phyloP scores from a whole-genome alignment of 495 filamentous ascomycete genomes.

The Talaromyces wortmannii region DNA sequence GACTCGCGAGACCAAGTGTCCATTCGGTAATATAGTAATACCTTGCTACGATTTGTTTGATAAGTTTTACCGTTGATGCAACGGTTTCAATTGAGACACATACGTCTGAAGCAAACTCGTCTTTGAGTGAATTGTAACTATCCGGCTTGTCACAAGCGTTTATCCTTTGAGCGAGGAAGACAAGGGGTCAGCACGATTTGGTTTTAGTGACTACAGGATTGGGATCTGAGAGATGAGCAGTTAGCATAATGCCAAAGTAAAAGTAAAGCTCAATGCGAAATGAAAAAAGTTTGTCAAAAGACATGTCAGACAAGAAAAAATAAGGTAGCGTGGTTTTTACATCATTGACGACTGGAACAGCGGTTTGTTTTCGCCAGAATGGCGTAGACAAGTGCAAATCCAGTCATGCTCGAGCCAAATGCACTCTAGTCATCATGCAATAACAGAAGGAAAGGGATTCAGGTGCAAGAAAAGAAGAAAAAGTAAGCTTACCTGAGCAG shows the following conservation, averaged over 20 bases:
- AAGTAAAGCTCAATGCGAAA: not conserved
- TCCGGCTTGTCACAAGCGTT: slow-evolving; percentile 90
- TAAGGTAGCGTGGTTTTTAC: slow-evolving; percentile 97
- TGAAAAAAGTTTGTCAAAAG: not conserved
- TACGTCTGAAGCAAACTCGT: slow-evolving; percentile 73
- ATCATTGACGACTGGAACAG: slow-evolving; percentile 67
- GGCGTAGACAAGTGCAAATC: slow-evolving; percentile 26
- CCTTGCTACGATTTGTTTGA: slow-evolving; percentile 30
- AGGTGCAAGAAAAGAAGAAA: slow-evolving; percentile 6
- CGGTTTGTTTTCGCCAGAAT: slow-evolving; percentile 43
- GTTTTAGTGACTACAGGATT: slow-evolving; percentile 19
- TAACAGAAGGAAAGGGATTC: slow-evolving; percentile 10
- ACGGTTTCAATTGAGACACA: slow-evolving; percentile 26
- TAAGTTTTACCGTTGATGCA: slow-evolving; percentile 30
- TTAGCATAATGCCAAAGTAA: not conserved
- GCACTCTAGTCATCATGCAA: slow-evolving; percentile 98
- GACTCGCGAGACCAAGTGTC: slow-evolving; percentile 86
- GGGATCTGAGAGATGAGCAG: not conserved
- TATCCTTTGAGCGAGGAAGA: slow-evolving; percentile 51
- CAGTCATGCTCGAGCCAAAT: slow-evolving; percentile 98
- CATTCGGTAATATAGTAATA: slow-evolving; percentile 72
- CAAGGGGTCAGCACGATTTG: slow-evolving; percentile 1
- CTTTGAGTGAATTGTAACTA: slow-evolving; percentile 65
- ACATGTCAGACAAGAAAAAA: slow-evolving; percentile 68
- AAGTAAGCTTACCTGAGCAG: slow-evolving; percentile 22